Evolutionary conservation across 78 protist genomes (phyloP).

Genomic region (Speleostelium caveatum): DNA sequence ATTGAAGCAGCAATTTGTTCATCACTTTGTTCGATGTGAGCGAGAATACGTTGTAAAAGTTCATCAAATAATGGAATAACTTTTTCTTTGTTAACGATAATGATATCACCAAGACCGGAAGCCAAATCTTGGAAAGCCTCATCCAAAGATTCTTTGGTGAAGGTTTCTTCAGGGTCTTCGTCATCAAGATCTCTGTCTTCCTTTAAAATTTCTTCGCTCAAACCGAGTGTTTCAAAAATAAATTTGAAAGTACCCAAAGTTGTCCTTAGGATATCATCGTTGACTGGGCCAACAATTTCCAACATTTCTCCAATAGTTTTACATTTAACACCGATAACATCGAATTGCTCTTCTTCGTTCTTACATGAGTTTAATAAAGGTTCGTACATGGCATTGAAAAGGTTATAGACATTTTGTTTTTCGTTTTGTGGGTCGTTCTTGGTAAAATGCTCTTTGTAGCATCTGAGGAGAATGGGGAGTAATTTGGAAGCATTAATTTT

Average conservation of each 20-base stretch:
- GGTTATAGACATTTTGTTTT: neutral
- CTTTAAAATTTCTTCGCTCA: neutral
- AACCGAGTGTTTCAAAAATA: conserved; percentile 2
- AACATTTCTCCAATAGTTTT: neutral
- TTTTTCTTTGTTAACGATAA: conserved; percentile 11
- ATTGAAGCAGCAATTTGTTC: conserved; percentile 62
- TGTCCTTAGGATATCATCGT: neutral
- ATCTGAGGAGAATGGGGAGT: conserved; percentile 33
- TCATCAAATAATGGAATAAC: neutral
- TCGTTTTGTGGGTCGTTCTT: neutral
- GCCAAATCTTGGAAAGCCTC: conserved; percentile 49
- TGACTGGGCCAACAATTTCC: conserved; percentile 2
- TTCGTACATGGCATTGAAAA: no score
- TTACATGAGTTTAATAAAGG: neutral
- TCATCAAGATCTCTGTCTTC: conserved; percentile 42
- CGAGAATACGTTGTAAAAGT: neutral
- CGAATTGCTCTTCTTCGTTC: conserved; percentile 3
- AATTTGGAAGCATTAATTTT: conserved; percentile 24
- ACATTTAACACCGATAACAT: neutral
- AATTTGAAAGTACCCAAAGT: neutral
- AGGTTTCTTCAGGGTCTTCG: conserved; percentile 16
- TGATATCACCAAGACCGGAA: conserved; percentile 28
- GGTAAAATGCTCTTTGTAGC: neutral
- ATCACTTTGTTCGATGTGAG: conserved; percentile 2
- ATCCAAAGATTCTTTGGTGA: conserved; percentile 7